phyloP scores from a whole-genome alignment of 345 rosid species.

The Acer negundo region DNA sequence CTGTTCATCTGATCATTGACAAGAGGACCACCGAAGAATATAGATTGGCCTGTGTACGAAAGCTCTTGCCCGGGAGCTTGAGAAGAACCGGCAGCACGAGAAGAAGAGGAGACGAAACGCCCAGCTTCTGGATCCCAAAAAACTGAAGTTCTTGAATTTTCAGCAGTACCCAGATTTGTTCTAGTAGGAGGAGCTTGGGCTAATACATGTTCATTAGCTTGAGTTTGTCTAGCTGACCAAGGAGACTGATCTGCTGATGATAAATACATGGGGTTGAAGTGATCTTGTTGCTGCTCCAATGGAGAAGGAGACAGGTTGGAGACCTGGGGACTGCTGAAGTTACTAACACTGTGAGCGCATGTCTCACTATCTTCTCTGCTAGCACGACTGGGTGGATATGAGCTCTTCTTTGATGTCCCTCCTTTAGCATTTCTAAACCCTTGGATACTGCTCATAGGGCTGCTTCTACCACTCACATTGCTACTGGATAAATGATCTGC shows the following conservation, averaged over 20 bases:
- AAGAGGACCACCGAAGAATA: constrained; percentile 69
- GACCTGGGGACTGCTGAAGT: constrained; percentile 58
- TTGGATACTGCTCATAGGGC: constrained; percentile 60
- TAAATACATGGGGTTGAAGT: constrained; percentile 76
- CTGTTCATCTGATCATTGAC: constrained; percentile 46
- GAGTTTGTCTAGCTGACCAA: constrained; percentile 40
- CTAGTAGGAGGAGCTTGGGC: constrained; percentile 39
- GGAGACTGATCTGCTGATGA: constrained; percentile 64
- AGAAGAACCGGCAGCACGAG: constrained; percentile 29
- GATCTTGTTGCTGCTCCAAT: constrained; percentile 50
- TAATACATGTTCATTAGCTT: constrained; percentile 28
- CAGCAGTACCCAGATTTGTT: constrained; percentile 37
- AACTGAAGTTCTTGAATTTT: constrained; percentile 54
- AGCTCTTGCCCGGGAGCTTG: constrained; percentile 58
- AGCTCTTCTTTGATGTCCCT: constrained; percentile 41
- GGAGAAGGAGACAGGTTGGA: constrained; percentile 50
- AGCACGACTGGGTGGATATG: constrained; percentile 60
- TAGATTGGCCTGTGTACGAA: constrained; percentile 53
- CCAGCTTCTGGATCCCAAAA: constrained; percentile 93
- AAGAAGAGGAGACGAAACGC: constrained; percentile 65
- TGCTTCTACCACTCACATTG: constrained; percentile 75
- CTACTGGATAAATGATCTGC: constrained; percentile 57
- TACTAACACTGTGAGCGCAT: constrained; percentile 54
- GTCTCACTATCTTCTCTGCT: constrained; percentile 62
- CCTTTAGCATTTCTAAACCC: constrained; percentile 41